Conservation (phyloP, 345 rosid genomes). For the Aethionema arabicum region DNA sequence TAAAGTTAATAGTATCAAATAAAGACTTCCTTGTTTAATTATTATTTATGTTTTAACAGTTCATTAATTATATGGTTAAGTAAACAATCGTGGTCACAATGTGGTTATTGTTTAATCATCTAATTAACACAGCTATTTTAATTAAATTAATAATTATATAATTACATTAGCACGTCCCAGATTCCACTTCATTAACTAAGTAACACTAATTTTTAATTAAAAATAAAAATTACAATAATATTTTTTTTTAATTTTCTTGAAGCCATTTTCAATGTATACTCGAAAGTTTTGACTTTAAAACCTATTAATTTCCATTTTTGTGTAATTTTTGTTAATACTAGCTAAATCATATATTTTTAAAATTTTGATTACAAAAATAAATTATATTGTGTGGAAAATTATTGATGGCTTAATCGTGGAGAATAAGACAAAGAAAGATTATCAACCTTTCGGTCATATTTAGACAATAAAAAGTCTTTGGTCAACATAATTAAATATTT, state of each 20-base stretch:
- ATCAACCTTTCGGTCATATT: slow-evolving; percentile 34
- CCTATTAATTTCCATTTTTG: too few relatives aligned
- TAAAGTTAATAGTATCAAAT: slow-evolving; percentile 9
- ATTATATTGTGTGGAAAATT: slow-evolving; percentile 27
- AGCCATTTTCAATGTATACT: neutral
- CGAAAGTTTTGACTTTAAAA: too few relatives aligned
- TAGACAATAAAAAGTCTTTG: slow-evolving; percentile 37
- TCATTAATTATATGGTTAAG: slow-evolving; percentile 40
- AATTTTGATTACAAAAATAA: neutral
- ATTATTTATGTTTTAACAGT: slow-evolving; percentile 24
- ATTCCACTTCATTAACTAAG: slow-evolving; percentile 15
- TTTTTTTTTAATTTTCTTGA: neutral
- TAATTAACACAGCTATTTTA: slow-evolving; percentile 9
- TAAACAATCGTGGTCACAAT: slow-evolving; percentile 36
- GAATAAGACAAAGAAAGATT: slow-evolving; percentile 27
- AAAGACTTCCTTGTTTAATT: slow-evolving; percentile 12
- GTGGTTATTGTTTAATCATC: slow-evolving; percentile 34
- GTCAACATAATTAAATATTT: slow-evolving; percentile 29
- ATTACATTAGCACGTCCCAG: slow-evolving; percentile 23
- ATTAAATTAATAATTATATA: slow-evolving; percentile 7
- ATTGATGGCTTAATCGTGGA: slow-evolving; percentile 30
- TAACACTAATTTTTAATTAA: neutral
- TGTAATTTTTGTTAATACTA: too few relatives aligned
- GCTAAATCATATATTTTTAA: neutral
- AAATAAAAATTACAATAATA: neutral